phyloP scores from a whole-genome alignment of 345 rosid genomes.

The Euphorbia pulcherrima region DNA sequence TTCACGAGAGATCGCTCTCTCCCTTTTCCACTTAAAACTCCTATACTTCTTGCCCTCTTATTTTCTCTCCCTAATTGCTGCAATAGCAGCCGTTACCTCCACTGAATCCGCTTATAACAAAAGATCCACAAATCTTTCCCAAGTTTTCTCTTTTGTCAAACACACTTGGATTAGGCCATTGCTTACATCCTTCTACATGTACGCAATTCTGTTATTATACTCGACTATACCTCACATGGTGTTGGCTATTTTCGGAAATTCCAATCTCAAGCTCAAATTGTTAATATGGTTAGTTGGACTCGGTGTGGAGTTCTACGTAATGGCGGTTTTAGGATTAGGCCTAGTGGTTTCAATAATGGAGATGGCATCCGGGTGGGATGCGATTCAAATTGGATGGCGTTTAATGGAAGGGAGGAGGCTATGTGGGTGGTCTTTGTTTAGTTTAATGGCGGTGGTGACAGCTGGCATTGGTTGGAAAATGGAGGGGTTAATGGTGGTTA shows the following conservation, averaged over 20 bases:
- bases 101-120: slow-evolving; percentile 31
- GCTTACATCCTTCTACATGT: slow-evolving; percentile 50
- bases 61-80: slow-evolving; percentile 49
- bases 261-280: slow-evolving; percentile 20
- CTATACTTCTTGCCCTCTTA: slow-evolving; percentile 46
- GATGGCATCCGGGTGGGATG: slow-evolving; percentile 54
- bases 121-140: slow-evolving; percentile 26
- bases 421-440: slow-evolving; percentile 50
- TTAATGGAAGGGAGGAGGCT: slow-evolving; percentile 56
- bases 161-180: slow-evolving; percentile 38
- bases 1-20: slow-evolving; percentile 52
- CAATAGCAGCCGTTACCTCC: slow-evolving; percentile 33
- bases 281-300: slow-evolving; percentile 27
- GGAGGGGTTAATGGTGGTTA: slow-evolving; percentile 40
- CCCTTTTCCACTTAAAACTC: slow-evolving; percentile 50
- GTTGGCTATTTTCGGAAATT: slow-evolving; percentile 21
- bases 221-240: slow-evolving; percentile 29
- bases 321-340: slow-evolving; percentile 54
- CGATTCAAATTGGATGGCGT: slow-evolving; percentile 41
- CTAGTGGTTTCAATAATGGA: slow-evolving; percentile 63
- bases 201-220: slow-evolving; percentile 41
- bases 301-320: slow-evolving; percentile 48
- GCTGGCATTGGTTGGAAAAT: slow-evolving; percentile 49
- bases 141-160: slow-evolving; percentile 28
- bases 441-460: slow-evolving; percentile 38